Evolutionary conservation across 179 eudicot genomes (phyloP).

Genomic region (Sideroxylon spinosum): DNA sequence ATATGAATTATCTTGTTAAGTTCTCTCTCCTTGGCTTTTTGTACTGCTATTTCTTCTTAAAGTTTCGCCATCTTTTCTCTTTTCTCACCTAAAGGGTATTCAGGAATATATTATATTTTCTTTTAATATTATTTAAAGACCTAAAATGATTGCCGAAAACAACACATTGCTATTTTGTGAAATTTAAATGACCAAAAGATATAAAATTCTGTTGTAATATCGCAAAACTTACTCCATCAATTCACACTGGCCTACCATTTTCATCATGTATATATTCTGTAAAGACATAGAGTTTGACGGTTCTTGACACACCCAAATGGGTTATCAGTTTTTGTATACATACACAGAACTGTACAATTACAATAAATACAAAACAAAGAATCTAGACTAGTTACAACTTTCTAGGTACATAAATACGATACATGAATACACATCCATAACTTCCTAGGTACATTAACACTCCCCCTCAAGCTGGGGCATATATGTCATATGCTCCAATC

Average conservation of each 20-base stretch:
- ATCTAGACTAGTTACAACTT: no score
- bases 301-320: no score
- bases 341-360: no score
- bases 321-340: no score
- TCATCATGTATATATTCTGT: neutral
- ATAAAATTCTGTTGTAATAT: neutral
- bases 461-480: no score
- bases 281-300: no score
- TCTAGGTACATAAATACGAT: no score
- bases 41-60: slow-evolving; percentile 88
- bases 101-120: slow-evolving; percentile 6
- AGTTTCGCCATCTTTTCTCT: slow-evolving; percentile 86
- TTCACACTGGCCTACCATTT: neutral
- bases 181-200: neutral
- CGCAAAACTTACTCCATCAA: neutral
- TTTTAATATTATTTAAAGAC: neutral
- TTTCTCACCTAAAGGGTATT: slow-evolving; percentile 57
- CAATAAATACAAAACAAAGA: no score
- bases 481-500: no score
- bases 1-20: slow-evolving; percentile 85
- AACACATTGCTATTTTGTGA: neutral
- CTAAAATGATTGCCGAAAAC: neutral
- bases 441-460: no score
- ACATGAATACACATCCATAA: no score
- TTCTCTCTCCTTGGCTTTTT: slow-evolving; percentile 93